These are phyloP conservation scores for Orbilia ellipsospora DNA, from an alignment of 2,329 filamentous ascomycete genomes.

Conservation along the genomic window DNA sequence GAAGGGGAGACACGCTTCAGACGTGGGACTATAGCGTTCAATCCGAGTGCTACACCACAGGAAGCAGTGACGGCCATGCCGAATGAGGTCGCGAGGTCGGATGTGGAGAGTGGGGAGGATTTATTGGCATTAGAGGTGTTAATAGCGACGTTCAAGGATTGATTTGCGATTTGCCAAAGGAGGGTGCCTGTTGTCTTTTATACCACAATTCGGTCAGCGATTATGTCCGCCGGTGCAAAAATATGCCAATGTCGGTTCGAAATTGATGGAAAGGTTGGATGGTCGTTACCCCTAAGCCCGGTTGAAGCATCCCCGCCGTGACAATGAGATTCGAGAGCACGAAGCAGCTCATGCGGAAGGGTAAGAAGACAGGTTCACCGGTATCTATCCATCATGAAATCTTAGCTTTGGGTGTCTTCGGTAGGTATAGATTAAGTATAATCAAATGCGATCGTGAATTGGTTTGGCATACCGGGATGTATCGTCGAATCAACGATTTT, in stretches of 20 bases:
- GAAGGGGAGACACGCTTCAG: slow-evolving; percentile 79
- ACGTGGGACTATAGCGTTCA: slow-evolving; percentile 88
- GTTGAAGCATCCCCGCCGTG: slow-evolving; percentile 96
- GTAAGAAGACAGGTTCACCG: slow-evolving; percentile 88
- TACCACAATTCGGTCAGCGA: slow-evolving; percentile 19
- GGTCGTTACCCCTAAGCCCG: slow-evolving; percentile 73
- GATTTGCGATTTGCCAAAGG: slow-evolving; percentile 94
- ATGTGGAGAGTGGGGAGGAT: slow-evolving; percentile 84
- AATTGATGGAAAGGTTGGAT: slow-evolving; percentile 55
- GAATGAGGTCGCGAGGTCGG: slow-evolving; percentile 88
- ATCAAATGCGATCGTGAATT: neutral
- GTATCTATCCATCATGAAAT: slow-evolving; percentile 73
- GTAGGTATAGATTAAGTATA: neutral
- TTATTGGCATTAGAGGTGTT: slow-evolving; percentile 99
- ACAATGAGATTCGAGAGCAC: slow-evolving; percentile 93
- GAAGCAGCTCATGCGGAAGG: slow-evolving; percentile 97
- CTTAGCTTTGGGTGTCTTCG: neutral
- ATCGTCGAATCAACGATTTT: slow-evolving; percentile 96
- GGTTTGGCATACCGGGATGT: slow-evolving; percentile 77
- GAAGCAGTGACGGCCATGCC: slow-evolving; percentile 90
- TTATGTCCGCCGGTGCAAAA: neutral
- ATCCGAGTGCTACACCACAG: slow-evolving; percentile 89
- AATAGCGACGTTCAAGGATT: slow-evolving; percentile 97
- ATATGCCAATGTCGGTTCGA: neutral
- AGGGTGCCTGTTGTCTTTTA: slow-evolving; percentile 73